Evolutionary conservation across 1,139 yeast species (phyloP), one percentile per base, ranked within the genome.

Genomic region (Debaryomyces psychrophilus): DNA sequence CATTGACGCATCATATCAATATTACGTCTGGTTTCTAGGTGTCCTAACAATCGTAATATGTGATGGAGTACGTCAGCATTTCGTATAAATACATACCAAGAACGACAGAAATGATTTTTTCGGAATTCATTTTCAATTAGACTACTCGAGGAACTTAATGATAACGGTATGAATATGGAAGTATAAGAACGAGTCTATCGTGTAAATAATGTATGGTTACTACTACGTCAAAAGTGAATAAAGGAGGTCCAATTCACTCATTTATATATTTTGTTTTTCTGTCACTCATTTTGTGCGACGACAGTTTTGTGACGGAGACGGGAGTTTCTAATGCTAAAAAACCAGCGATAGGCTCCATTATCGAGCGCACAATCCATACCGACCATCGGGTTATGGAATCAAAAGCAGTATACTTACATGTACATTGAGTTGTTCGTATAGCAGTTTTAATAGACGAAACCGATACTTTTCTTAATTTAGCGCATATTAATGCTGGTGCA

Each of bases 51-150:
- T 7, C 20, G 18, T 29, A 29, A 29, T 29, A 7, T 29, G 14
- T 17, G 33, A 29, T 12, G 8, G 33, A 29, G 12, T 15, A 14
- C 14, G 33, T 17, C 33, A 29, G 20, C 8, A n/a, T 17, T 12
- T 22, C 34, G 17, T 17, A 15, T 31, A n/a, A 14, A 18, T 15
- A 62, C 68, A 50, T 65, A 65, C 69, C 67, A 50, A 67, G 50
- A 52, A 74, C 68, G 50, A 71, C 49, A 46, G 69, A 76, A 51
- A 75, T 67, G 47, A 75, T 71, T 58, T 73, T 73, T 53, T 74
- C 78, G 47, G 76, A 59, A 49, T 69, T 61, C 79, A 74, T 74
- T 37, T 33, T 58, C 22, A 27, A 33, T 44, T 33, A 18, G 17
- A n/a, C 28, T 31, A n/a, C 26, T 34, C 18, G 17, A 11, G 20